Evolutionary conservation across 2,329 filamentous ascomycete genomes (phyloP).

Genomic region (Pseudogymnoascus sp.): DNA sequence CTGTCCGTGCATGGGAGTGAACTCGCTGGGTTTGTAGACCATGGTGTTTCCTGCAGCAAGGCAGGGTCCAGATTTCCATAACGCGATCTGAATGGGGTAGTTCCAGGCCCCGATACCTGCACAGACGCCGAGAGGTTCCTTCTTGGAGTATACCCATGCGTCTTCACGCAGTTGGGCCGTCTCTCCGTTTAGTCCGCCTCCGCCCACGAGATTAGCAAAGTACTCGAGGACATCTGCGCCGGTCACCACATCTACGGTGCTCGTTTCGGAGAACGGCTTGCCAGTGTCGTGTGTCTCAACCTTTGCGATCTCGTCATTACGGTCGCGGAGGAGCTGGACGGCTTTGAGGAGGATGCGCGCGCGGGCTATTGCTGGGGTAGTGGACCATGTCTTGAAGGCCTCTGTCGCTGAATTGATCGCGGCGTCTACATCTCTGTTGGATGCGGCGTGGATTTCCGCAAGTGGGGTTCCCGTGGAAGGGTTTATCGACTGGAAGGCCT

Average conservation of each 20-base stretch:
- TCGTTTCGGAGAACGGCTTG: slow-evolving; percentile 78
- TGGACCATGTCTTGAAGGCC: slow-evolving; percentile 70
- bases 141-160: slow-evolving; percentile 75
- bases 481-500: slow-evolving; percentile 64
- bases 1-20: slow-evolving; percentile 74
- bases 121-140: slow-evolving; percentile 75
- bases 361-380: slow-evolving; percentile 64
- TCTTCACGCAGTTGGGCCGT: slow-evolving; percentile 64
- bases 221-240: slow-evolving; percentile 82
- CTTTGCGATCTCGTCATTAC: slow-evolving; percentile 71
- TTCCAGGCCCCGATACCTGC: slow-evolving; percentile 88
- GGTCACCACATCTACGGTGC: slow-evolving; percentile 72
- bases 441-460: slow-evolving; percentile 64
- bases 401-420: slow-evolving; percentile 61
- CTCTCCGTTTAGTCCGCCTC: slow-evolving; percentile 73
- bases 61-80: slow-evolving; percentile 84
- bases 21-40: slow-evolving; percentile 86
- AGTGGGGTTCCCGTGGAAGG: slow-evolving; percentile 62
- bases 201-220: slow-evolving; percentile 70
- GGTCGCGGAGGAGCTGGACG: slow-evolving; percentile 61
- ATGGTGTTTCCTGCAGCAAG: slow-evolving; percentile 81
- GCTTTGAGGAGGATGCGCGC: slow-evolving; percentile 72
- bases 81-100: slow-evolving; percentile 81
- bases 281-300: slow-evolving; percentile 80
- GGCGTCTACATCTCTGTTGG: slow-evolving; percentile 57